Percentiles rank a stretch among this genome's conserved stretches.
Evolutionary conservation across 2,329 filamentous ascomycete genomes (phyloP).

Genomic region (Pseudonectria buxi): DNA sequence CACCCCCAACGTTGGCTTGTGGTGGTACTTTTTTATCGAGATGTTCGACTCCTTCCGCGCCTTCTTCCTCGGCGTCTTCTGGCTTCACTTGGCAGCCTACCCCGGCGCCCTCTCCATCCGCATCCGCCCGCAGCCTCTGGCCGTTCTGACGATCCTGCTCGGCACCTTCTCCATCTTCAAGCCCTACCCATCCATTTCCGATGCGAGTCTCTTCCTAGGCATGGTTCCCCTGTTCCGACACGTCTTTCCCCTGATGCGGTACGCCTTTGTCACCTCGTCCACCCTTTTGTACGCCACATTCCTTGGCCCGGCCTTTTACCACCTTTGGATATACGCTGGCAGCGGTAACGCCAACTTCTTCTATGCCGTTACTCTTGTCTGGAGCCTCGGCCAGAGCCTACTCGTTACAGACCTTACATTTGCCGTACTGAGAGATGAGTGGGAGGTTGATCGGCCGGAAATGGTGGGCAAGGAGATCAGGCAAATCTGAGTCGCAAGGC

Average conservation of each 20-base stretch:
- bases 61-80: conserved; percentile 97
- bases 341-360: conserved; percentile 99
- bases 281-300: conserved; percentile 82
- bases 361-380: conserved; percentile 97
- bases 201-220: conserved; percentile 79
- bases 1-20: conserved; percentile 89
- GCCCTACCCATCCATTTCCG: conserved; percentile 89
- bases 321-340: conserved; percentile 96
- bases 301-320: conserved; percentile 89
- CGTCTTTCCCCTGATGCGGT: conserved; percentile 86
- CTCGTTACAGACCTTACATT: conserved; percentile 84
- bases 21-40: conserved; percentile 99
- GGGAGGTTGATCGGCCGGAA: conserved; percentile 86
- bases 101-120: conserved; percentile 80
- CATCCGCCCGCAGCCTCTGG: conserved; percentile 77
- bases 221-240: conserved; percentile 84
- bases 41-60: conserved; percentile 98
- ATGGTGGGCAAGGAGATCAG: conserved; percentile 81
- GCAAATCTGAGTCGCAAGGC: conserved; percentile 55
- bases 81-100: conserved; percentile 89
- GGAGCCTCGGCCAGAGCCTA: conserved; percentile 84
- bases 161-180: conserved; percentile 95
- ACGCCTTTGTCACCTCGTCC: conserved; percentile 79
- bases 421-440: conserved; percentile 83
- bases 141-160: conserved; percentile 74